Base-by-base conservation (phyloP, 169 alveolate genomes). In the Babesia bovis region DNA sequence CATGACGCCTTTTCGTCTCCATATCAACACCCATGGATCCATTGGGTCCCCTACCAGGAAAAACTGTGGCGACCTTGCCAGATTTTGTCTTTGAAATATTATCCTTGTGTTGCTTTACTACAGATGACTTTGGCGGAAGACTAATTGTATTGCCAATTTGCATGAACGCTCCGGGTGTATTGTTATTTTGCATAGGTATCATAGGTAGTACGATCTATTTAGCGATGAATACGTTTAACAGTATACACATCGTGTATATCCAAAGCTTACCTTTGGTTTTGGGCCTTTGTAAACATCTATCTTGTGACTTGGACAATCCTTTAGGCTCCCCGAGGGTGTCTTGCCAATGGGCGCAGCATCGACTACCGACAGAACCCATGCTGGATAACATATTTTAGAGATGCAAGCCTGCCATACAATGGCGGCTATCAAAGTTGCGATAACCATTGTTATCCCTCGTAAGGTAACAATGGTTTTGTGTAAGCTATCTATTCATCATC, bases 11-110 rank as follows among this genome's bases (percentile, higher is more conserved):
- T 25, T 4, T 28, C 0, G 49, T 32, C 0, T 4, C 51, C 0
- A 19, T 45, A 35, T 74, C 70, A 17, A 68, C 82, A 13, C 86
- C 86, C 35, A 77, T 25, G 10, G 86, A 77, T 9, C 86, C 86
- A n/a, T n/a, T 21, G 6, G 82, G 82, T 23, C 86, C 86, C 55
- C 63, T 13, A 6, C 70, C 61, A 13, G 66, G 47, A 40, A 52
- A 78, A 25, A 78, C 47, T 28, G 45, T 47, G 21, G 65, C 72
- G 2, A 78, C 57, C 12, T 55, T 36, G 15, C 87, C 87, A 17
- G 49, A 42, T 2, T n/a, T 35, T 10, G 45, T 82, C 6, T 60
- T 59, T 6, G 40, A 40, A 82, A 81, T 68, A 49, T 78, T 78
- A 15, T 58, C 68, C 26, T 30, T 47, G 51, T 67, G 76, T n/a